Conservation (phyloP, 345 rosid genomes). For the Geranium brycei region DNA sequence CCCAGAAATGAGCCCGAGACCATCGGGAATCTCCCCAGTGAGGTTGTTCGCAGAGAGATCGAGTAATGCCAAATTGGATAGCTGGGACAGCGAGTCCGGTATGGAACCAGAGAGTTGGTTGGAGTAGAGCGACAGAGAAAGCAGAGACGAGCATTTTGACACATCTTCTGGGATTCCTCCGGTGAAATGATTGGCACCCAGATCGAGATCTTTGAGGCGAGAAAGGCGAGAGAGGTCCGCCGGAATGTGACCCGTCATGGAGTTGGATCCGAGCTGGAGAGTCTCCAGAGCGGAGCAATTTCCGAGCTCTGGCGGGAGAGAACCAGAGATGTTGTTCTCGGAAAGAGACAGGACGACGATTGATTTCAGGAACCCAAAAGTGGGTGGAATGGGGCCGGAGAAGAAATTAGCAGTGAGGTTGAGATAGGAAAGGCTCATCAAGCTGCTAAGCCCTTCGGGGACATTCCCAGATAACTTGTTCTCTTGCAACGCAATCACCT, state of each 20-base stretch:
- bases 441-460: constrained; percentile 84
- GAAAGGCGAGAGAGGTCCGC: constrained; percentile 50
- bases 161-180: constrained; percentile 50
- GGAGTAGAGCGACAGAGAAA: constrained; percentile 37
- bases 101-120: constrained; percentile 66
- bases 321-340: constrained; percentile 48
- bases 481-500: constrained; percentile 74
- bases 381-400: constrained; percentile 51
- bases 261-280: constrained; percentile 58
- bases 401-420: constrained; percentile 63
- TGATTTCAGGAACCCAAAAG: constrained; percentile 63
- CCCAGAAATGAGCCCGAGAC: constrained; percentile 30
- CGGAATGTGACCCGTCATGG: constrained; percentile 54
- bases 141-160: constrained; percentile 34
- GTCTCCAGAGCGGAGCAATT: constrained; percentile 76
- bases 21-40: constrained; percentile 56
- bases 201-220: constrained; percentile 44
- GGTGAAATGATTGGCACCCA: constrained; percentile 56
- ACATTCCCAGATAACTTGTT: constrained; percentile 56
- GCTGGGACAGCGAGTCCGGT: constrained; percentile 43
- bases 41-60: constrained; percentile 78
- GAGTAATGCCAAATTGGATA: constrained; percentile 41
- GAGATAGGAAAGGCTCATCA: constrained; percentile 49
- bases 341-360: constrained; percentile 61
- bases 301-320: constrained; percentile 61